Evolutionary conservation across 2,329 filamentous ascomycete genomes (phyloP).

Genomic region (Claviceps sp.): DNA sequence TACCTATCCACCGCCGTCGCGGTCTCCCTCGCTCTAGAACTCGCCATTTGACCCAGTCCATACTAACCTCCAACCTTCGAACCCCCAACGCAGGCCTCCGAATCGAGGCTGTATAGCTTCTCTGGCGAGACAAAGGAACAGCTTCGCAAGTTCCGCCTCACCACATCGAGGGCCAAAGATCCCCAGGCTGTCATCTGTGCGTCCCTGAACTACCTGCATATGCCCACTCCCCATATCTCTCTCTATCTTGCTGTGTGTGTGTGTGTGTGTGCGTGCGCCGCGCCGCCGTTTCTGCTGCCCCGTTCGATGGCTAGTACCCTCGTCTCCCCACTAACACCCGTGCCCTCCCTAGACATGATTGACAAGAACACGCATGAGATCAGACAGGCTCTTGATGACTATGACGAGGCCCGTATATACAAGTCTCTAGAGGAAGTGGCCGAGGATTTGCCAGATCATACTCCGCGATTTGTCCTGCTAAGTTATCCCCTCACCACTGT

Average conservation of each 20-base stretch:
- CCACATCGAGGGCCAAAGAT: constrained; percentile 73
- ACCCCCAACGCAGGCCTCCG: constrained; percentile 39
- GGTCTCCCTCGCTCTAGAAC: not conserved
- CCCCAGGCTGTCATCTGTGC: constrained; percentile 89
- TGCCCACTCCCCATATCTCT: constrained; percentile 11
- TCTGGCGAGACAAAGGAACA: constrained; percentile 79
- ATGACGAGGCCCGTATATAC: constrained; percentile 65
- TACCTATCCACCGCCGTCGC: not conserved
- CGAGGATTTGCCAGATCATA: constrained; percentile 85
- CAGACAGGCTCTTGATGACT: constrained; percentile 38
- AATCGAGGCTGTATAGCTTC: constrained; percentile 85
- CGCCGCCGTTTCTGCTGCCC: too few species aligned
- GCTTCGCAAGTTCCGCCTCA: constrained; percentile 86
- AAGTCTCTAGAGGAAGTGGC: constrained; percentile 65
- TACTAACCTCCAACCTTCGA: not conserved
- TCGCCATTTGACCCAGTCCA: not conserved
- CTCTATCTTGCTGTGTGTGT: not conserved
- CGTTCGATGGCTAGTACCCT: not conserved
- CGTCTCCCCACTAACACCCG: too few species aligned
- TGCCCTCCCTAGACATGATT: constrained; percentile 56
- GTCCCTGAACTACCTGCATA: constrained; percentile 2
- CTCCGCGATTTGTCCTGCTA: constrained; percentile 77
- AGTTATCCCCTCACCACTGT: constrained; percentile 60
- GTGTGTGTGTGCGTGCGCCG: not conserved
- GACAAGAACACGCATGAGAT: constrained; percentile 86